Percentiles rank a stretch among this genome's conserved stretches.
phyloP scores from a whole-genome alignment of 352 stramenopile genomes.

The Globisporangium acanthophoron region DNA sequence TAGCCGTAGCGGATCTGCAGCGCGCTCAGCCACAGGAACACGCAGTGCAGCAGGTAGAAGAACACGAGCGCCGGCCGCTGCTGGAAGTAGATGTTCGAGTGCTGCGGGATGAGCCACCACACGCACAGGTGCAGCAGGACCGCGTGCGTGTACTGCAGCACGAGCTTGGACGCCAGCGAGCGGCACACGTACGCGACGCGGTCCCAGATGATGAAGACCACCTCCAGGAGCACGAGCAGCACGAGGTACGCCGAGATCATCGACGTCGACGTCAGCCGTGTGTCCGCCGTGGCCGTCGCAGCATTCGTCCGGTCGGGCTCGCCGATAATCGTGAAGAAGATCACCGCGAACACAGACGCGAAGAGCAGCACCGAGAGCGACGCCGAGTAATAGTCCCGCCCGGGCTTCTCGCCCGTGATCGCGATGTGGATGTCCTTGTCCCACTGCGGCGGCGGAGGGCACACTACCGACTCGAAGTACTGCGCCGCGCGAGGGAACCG shows the following conservation, averaged over 20 bases:
- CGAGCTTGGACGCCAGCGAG: slow-evolving; percentile 69
- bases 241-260: slow-evolving; percentile 86
- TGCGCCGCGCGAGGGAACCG: slow-evolving; percentile 35
- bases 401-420: slow-evolving; percentile 72
- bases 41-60: slow-evolving; percentile 80
- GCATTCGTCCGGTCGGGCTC: slow-evolving; percentile 40
- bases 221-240: slow-evolving; percentile 71
- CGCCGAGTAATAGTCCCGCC: slow-evolving; percentile 65
- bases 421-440: slow-evolving; percentile 84
- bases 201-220: slow-evolving; percentile 84
- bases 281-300: slow-evolving; percentile 32
- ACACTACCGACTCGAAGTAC: slow-evolving; percentile 69
- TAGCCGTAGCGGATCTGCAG: slow-evolving; percentile 87
- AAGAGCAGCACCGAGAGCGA: slow-evolving; percentile 65
- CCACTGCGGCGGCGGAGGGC: slow-evolving; percentile 62
- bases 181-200: slow-evolving; percentile 73
- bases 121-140: slow-evolving; percentile 65
- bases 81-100: slow-evolving; percentile 82
- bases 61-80: slow-evolving; percentile 55
- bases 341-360: slow-evolving; percentile 58
- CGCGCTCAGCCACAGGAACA: slow-evolving; percentile 69
- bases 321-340: slow-evolving; percentile 75
- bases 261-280: slow-evolving; percentile 55
- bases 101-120: slow-evolving; percentile 68
- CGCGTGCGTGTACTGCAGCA: slow-evolving; percentile 73